Percentiles rank a stretch among this genome's conserved stretches.
These are phyloP conservation scores for Fusarium cicatricum DNA, from an alignment of 2,329 filamentous ascomycete species.

Conservation along the genomic window DNA sequence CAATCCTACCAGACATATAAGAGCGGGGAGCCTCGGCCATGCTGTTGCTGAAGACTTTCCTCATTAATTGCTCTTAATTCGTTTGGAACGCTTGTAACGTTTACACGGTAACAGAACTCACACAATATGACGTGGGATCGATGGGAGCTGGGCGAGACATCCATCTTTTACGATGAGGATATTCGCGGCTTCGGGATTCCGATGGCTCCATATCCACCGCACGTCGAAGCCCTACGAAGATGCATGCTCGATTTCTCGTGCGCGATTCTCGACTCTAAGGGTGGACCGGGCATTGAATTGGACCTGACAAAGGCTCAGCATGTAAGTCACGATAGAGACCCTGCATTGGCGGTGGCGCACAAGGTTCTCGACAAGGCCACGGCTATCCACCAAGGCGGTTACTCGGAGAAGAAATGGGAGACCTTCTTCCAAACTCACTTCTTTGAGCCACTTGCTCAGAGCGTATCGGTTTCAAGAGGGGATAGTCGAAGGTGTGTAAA, in stretches of 20 bases:
- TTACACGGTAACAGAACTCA: not conserved
- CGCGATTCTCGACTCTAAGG: not conserved
- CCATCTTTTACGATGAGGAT: slow-evolving; percentile 17
- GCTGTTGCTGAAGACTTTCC: not conserved
- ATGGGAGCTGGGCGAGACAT: not conserved
- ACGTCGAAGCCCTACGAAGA: slow-evolving; percentile 13
- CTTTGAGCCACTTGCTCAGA: slow-evolving; percentile 7
- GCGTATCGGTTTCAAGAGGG: not conserved
- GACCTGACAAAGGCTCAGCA: not conserved
- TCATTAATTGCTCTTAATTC: too few relatives aligned
- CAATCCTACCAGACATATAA: not conserved
- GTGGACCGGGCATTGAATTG: not conserved
- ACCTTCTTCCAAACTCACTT: slow-evolving; percentile 7
- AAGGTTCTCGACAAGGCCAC: not conserved
- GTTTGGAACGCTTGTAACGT: too few relatives aligned
- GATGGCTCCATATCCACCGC: not conserved
- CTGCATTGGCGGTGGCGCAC: not conserved
- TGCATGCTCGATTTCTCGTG: slow-evolving; percentile 23
- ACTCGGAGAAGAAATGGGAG: slow-evolving; percentile 4
- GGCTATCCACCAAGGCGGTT: slow-evolving; percentile 1
- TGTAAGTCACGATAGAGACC: not conserved
- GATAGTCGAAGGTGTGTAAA: slow-evolving; percentile 2
- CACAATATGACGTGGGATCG: slow-evolving; percentile 14
- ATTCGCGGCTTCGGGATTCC: not conserved
- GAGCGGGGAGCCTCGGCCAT: not conserved